Conservation (phyloP, 1,139 yeast genomes). For the Candida tetrigidarum region DNA sequence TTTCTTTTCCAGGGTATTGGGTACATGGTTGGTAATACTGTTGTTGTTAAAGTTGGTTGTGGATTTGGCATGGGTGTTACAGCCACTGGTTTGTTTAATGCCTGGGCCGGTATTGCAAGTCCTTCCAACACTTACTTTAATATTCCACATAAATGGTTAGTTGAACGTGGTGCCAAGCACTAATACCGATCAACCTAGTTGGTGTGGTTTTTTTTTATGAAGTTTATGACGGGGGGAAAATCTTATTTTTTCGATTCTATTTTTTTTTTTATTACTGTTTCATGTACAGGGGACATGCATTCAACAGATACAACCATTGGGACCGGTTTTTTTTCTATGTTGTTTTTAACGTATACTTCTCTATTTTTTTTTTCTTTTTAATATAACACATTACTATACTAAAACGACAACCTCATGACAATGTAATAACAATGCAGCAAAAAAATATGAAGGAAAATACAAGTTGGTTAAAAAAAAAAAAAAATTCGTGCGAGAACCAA, state of each 20-base stretch:
- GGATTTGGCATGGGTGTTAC: constrained; percentile 67
- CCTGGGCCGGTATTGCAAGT: constrained; percentile 76
- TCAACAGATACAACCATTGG: background rate
- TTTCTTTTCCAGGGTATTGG: constrained; percentile 42
- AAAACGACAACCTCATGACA: background rate
- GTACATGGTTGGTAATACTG: constrained; percentile 31
- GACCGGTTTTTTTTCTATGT: background rate
- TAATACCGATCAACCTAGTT: too few relatives aligned
- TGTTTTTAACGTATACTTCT: too few relatives aligned
- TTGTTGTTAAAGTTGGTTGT: constrained; percentile 65
- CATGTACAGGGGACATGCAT: background rate
- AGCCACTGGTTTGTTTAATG: constrained; percentile 26
- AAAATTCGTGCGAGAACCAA: too few relatives aligned
- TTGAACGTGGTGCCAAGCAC: background rate
- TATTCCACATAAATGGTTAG: constrained; percentile 6
- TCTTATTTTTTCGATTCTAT: too few relatives aligned
- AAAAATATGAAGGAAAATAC: too few relatives aligned
- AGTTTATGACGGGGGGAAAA: too few relatives aligned
- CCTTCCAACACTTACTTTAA: constrained; percentile 60
- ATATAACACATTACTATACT: constrained; percentile 1
- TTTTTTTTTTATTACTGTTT: background rate
- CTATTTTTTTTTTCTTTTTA: background rate
- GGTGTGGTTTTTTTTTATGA: too few relatives aligned
- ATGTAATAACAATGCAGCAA: too few relatives aligned
- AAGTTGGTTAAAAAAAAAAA: too few relatives aligned